Percentiles rank a stretch among this genome's conserved stretches.
These are phyloP conservation scores for Eremothecium cymbalariae DNA, from an alignment of 1,139 yeast species.

Conservation along the genomic window DNA sequence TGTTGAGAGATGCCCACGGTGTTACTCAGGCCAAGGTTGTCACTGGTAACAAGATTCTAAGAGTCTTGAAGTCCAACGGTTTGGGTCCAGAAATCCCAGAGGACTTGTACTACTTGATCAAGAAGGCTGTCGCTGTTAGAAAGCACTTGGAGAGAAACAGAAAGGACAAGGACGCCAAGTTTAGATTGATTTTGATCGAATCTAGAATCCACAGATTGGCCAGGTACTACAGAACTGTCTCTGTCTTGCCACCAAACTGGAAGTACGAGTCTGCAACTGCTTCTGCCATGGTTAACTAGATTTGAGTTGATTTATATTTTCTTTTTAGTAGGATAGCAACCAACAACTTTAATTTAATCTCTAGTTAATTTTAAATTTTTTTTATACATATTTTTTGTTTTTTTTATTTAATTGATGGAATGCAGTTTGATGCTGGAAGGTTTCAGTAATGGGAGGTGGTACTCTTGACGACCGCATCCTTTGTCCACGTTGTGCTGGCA, in stretches of 20 bases:
- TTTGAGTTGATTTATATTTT: constrained; percentile 12
- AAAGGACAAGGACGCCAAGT: constrained; percentile 99
- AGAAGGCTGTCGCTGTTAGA: constrained; percentile 99
- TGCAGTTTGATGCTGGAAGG: no score
- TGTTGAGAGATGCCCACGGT: constrained; percentile 99
- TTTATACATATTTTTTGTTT: no score
- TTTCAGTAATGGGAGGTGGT: no score
- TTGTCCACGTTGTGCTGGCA: no score
- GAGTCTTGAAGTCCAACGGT: constrained; percentile 99
- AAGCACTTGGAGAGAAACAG: constrained; percentile 99
- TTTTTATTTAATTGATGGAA: no score
- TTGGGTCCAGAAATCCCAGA: constrained; percentile 99
- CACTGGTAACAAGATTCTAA: constrained; percentile 99
- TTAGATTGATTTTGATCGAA: constrained; percentile 99
- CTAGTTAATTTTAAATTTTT: no score
- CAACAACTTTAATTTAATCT: constrained; percentile 5
- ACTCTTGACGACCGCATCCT: no score
- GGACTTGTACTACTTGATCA: constrained; percentile 97
- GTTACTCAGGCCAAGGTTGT: constrained; percentile 95
- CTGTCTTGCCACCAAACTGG: constrained; percentile 99
- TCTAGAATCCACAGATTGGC: constrained; percentile 99
- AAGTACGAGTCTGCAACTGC: constrained; percentile 99
- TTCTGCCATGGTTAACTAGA: constrained; percentile 96
- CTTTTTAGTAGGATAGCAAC: constrained; percentile 6
- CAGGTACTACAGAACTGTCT: constrained; percentile 99